Conservation (phyloP, 1,284 basidiomycete species). For the Mixia osmundae region DNA sequence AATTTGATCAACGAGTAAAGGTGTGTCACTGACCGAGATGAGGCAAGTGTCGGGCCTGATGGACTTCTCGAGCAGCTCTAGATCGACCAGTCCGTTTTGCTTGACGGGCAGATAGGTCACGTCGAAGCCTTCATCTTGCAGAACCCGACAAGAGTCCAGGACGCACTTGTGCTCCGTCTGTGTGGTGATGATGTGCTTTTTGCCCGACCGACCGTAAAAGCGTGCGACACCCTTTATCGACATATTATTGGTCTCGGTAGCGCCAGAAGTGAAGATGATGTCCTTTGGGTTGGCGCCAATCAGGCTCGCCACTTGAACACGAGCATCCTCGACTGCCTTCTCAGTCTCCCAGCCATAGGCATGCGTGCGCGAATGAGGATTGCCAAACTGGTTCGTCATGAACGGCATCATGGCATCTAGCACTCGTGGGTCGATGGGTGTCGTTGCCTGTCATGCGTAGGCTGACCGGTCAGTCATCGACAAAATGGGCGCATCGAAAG, state of each 20-base stretch:
- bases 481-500: not conserved
- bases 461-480: not conserved
- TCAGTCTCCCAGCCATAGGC: constrained; percentile 99
- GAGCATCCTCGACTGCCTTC: constrained; percentile 70
- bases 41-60: constrained; percentile 67
- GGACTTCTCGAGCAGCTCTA: constrained; percentile 50
- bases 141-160: constrained; percentile 83
- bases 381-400: constrained; percentile 88
- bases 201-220: constrained; percentile 31
- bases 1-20: not conserved
- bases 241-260: constrained; percentile 98
- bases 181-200: constrained; percentile 43
- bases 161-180: constrained; percentile 89
- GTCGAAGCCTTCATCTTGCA: constrained; percentile 92
- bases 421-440: constrained; percentile 89
- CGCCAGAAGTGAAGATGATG: constrained; percentile 92
- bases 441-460: constrained; percentile 46
- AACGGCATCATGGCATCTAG: constrained; percentile 93
- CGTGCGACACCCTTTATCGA: constrained; percentile 87
- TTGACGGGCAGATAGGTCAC: constrained; percentile 91
- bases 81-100: constrained; percentile 55
- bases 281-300: constrained; percentile 91
- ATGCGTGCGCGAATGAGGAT: constrained; percentile 93
- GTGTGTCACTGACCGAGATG: constrained; percentile 31
- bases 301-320: constrained; percentile 67